A percentile compares a stretch with the other conserved stretches of the same genome.
Conservation (phyloP, 495 filamentous ascomycete genomes). For the Patellaria atrata region DNA sequence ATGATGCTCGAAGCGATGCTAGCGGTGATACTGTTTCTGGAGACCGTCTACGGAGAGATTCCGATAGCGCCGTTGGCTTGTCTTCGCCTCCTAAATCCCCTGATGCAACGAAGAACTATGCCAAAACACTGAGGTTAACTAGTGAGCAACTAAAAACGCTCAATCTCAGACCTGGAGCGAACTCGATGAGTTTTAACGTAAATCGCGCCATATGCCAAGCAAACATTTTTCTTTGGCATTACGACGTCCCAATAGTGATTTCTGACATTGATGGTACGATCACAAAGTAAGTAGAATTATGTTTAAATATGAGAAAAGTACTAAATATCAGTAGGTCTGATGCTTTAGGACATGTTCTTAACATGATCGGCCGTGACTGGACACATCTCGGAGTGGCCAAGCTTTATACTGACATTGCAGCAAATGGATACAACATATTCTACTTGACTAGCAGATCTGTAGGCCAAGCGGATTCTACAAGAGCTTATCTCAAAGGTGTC, state of each 20-base stretch:
- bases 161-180: constrained; percentile 66
- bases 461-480: constrained; percentile 81
- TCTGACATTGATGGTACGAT: constrained; percentile 99
- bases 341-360: constrained; percentile 90
- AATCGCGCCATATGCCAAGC: constrained; percentile 85
- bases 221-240: constrained; percentile 82
- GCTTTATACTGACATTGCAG: constrained; percentile 86
- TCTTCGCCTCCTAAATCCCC: constrained; percentile 70
- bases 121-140: constrained; percentile 92
- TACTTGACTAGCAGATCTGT: constrained; percentile 92
- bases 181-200: constrained; percentile 90
- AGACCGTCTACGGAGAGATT: constrained; percentile 25
- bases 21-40: constrained; percentile 15
- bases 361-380: constrained; percentile 97
- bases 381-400: constrained; percentile 94
- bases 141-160: constrained; percentile 88
- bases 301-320: too few species aligned
- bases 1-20: constrained; percentile 41
- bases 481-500: constrained; percentile 82
- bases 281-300: too few species aligned
- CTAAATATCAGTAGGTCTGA: too few species aligned
- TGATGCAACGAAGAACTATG: constrained; percentile 68
- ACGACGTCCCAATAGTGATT: constrained; percentile 85
- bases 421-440: constrained; percentile 97
- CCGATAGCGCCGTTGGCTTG: constrained; percentile 43